phyloP scores from a whole-genome alignment of 225 moss, liverwort and hornwort genomes.

The Bryum argenteum region DNA sequence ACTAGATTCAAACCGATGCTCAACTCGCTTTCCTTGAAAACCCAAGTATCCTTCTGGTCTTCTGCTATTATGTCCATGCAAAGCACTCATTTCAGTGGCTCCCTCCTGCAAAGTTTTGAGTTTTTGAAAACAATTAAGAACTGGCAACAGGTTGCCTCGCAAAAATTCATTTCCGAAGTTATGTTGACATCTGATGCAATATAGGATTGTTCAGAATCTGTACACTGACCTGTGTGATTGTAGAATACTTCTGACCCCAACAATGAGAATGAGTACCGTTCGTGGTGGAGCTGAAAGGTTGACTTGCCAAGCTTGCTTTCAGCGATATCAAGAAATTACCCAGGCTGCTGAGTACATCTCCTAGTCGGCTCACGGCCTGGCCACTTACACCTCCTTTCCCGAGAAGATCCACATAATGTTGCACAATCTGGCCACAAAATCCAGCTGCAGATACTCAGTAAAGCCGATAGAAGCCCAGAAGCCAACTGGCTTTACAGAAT shows the following conservation, averaged over 20 bases:
- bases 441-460: slow-evolving; percentile 24
- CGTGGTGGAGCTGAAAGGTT: slow-evolving; percentile 34
- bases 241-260: slow-evolving; percentile 63
- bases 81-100: slow-evolving; percentile 47
- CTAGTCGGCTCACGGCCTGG: slow-evolving; percentile 67
- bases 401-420: slow-evolving; percentile 76
- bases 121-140: slow-evolving; percentile 17
- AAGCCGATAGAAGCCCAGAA: neutral
- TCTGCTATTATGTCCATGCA: slow-evolving; percentile 77
- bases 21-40: slow-evolving; percentile 44
- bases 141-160: slow-evolving; percentile 9
- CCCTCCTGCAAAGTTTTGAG: slow-evolving; percentile 43
- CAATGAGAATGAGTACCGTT: slow-evolving; percentile 48
- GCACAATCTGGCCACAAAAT: slow-evolving; percentile 60
- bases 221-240: slow-evolving; percentile 37
- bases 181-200: neutral
- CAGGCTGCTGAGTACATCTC: slow-evolving; percentile 67
- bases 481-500: neutral
- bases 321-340: slow-evolving; percentile 73
- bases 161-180: slow-evolving; percentile 7
- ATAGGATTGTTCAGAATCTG: slow-evolving; percentile 5
- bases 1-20: slow-evolving; percentile 39
- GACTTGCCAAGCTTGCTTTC: slow-evolving; percentile 43
- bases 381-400: slow-evolving; percentile 92
- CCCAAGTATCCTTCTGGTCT: slow-evolving; percentile 45